Base-by-base conservation (phyloP, 2,329 filamentous ascomycete genomes). In the Ciborinia camelliae region DNA sequence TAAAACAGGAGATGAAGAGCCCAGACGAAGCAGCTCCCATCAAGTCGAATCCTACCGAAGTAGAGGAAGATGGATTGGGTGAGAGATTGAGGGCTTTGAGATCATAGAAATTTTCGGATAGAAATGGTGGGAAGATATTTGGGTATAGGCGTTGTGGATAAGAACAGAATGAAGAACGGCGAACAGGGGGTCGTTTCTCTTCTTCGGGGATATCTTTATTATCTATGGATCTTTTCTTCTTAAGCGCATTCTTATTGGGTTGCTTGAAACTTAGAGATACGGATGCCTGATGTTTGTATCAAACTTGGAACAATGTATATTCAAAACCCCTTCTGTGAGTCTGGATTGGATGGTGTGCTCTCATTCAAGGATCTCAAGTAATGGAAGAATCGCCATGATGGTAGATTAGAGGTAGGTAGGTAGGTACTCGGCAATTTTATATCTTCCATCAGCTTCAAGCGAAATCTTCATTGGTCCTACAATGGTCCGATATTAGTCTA, bases 41-140 rank as follows among this genome's bases (percentile, higher is more conserved):
- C 6, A 82, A 83, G 75, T 82, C 81, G 65, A 89, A 90, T 68
- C 89, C 89, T 2, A 90, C 88, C 2, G 86, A 90, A 66, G 89
- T 92, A 74, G 87, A 91, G 75, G 90, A 94, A 76, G 90, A 94
- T 74, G 88, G 86, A 35, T 80, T 94, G 70, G 82, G 82, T 4
- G 83, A 86, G 77, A 77, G 83, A 65, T 76, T 86, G 72, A 78
- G 83, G 65, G 83, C 83, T 30, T 72, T 86, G 74, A 79, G 83
- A 55, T 59, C 63, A 28, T 64, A 48, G 14, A 45, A 43, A 5
- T 58, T 15, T 18, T n/a, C 8, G 20, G n/a, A n/a, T 23, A 37
- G 30, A 53, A 35, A 23, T 53, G 30, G 30, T 30, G 28, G 41
- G 32, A 37, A 32, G 28, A 47, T 47, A 14, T 59, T 59, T 59